phyloP scores from a whole-genome alignment of 306 rosid species.

The Medicago lupulina region DNA sequence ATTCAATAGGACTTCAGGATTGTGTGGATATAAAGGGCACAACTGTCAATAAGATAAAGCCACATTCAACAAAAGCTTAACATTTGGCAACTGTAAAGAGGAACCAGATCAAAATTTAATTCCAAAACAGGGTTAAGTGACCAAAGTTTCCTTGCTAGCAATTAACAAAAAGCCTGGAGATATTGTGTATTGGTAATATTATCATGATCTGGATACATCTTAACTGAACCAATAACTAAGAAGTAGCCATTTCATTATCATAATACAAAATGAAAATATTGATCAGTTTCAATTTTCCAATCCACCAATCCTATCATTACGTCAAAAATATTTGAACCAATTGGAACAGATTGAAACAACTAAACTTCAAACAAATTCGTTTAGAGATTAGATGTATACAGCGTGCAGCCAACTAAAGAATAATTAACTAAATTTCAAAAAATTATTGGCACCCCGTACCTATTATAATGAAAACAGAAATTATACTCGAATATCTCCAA shows the following conservation, averaged over 20 bases:
- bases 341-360: too few relatives aligned
- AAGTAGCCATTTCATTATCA: slow-evolving; percentile 20
- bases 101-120: slow-evolving; percentile 33
- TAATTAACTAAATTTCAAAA: not conserved
- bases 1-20: slow-evolving; percentile 86
- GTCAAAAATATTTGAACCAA: slow-evolving; percentile 1
- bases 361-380: too few relatives aligned
- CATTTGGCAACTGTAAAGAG: slow-evolving; percentile 16
- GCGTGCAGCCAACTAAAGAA: not conserved
- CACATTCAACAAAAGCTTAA: slow-evolving; percentile 39
- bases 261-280: not conserved
- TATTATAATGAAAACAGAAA: slow-evolving; percentile 2
- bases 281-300: slow-evolving; percentile 19
- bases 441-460: not conserved
- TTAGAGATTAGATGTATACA: slow-evolving; percentile 10
- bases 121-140: slow-evolving; percentile 20
- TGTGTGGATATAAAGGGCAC: slow-evolving; percentile 97
- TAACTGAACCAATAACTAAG: slow-evolving; percentile 31
- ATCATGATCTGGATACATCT: slow-evolving; percentile 9
- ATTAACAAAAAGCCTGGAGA: slow-evolving; percentile 8
- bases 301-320: slow-evolving; percentile 24
- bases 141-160: slow-evolving; percentile 15
- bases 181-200: slow-evolving; percentile 12
- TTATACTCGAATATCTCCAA: not conserved
- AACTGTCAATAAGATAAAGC: slow-evolving; percentile 59